Percentiles rank a stretch among this genome's conserved stretches.
Evolutionary conservation across 1,139 yeast genomes (phyloP).

Genomic region (Wickerhamomyces sp.): DNA sequence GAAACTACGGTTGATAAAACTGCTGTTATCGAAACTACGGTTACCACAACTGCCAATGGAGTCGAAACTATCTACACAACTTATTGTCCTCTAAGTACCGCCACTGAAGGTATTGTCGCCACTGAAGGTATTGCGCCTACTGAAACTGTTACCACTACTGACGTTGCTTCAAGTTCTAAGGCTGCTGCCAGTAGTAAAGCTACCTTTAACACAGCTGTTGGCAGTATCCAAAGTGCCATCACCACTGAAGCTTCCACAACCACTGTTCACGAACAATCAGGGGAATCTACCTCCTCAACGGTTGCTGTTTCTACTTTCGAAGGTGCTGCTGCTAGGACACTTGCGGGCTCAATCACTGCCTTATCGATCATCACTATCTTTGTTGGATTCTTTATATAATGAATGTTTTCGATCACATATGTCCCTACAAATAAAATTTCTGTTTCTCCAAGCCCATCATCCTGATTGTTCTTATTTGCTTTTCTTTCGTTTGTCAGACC

Average conservation of each 20-base stretch:
- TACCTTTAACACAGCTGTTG: background rate
- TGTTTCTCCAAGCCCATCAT: no score
- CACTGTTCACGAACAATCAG: background rate
- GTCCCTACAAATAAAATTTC: no score
- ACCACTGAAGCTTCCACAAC: background rate
- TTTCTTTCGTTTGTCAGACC: no score
- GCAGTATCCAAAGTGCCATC: background rate
- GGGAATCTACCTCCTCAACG: background rate
- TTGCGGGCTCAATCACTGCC: slow-evolving; percentile 6
- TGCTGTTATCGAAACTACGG: slow-evolving; percentile 11
- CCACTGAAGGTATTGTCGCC: background rate
- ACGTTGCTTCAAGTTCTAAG: slow-evolving; percentile 1
- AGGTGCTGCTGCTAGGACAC: slow-evolving; percentile 8
- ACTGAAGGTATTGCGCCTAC: background rate
- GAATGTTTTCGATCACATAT: no score
- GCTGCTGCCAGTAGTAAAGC: slow-evolving; percentile 6
- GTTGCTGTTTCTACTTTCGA: slow-evolving; percentile 5
- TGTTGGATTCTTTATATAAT: slow-evolving; percentile 7
- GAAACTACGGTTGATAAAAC: slow-evolving; percentile 15
- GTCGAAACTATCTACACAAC: background rate
- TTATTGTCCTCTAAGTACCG: background rate
- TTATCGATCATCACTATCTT: slow-evolving; percentile 4
- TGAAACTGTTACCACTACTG: background rate
- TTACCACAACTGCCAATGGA: slow-evolving; percentile 23
- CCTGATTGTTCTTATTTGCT: no score